Evolutionary conservation across 192 early-diverging fungal genomes (phyloP).

Genomic region (Podila minutissima): DNA sequence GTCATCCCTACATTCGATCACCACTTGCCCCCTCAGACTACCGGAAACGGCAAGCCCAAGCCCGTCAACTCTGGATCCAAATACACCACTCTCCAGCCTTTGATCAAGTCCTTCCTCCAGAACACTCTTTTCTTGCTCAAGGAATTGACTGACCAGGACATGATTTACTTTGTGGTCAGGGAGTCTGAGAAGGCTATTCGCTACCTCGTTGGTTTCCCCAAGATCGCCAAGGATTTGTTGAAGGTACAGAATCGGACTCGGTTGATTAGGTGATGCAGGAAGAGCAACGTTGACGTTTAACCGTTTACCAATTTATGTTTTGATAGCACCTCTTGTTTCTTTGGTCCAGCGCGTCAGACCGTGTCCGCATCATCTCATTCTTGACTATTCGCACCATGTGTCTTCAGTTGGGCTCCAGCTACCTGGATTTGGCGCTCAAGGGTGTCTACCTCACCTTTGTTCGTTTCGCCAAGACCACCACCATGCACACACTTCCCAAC

Average conservation of each 20-base stretch:
- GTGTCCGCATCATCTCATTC: constrained; percentile 84
- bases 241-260: constrained; percentile 56
- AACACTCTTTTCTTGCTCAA: constrained; percentile 79
- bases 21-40: constrained; percentile 59
- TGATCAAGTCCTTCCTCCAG: constrained; percentile 86
- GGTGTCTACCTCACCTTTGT: constrained; percentile 87
- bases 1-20: constrained; percentile 75
- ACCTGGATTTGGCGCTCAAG: constrained; percentile 66
- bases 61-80: constrained; percentile 57
- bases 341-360: constrained; percentile 62
- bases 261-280: too few species aligned
- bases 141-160: constrained; percentile 84
- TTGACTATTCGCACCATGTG: constrained; percentile 78
- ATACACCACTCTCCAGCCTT: constrained; percentile 78
- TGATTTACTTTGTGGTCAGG: constrained; percentile 86
- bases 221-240: constrained; percentile 84
- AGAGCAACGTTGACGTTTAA: background rate
- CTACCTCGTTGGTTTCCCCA: constrained; percentile 87
- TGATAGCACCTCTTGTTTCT: constrained; percentile 64
- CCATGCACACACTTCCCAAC: constrained; percentile 78
- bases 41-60: constrained; percentile 40
- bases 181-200: constrained; percentile 78
- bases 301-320: background rate
- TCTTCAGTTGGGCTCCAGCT: constrained; percentile 38
- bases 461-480: constrained; percentile 79